A percentile compares a stretch with the other conserved stretches of the same genome.
phyloP scores from a whole-genome alignment of 2,329 filamentous ascomycete species.

The Cercospora sp. region DNA sequence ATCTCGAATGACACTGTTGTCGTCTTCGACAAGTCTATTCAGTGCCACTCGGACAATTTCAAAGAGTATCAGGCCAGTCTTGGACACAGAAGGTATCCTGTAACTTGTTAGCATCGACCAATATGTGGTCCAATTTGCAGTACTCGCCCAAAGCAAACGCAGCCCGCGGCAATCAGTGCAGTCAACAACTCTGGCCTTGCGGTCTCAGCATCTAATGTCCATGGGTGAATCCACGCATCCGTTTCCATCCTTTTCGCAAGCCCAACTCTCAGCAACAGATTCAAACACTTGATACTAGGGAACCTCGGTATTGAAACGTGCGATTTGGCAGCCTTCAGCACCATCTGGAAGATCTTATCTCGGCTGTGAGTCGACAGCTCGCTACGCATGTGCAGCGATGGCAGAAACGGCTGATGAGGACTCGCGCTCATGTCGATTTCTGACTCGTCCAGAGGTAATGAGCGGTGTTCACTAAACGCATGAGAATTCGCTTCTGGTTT shows the following conservation, averaged over 20 bases:
- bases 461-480: slow-evolving; percentile 37
- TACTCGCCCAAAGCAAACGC: slow-evolving; percentile 35
- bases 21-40: slow-evolving; percentile 33
- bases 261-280: slow-evolving; percentile 38
- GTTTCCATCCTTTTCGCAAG: slow-evolving; percentile 39
- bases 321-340: slow-evolving; percentile 35
- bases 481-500: slow-evolving; percentile 35
- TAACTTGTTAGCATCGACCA: not conserved
- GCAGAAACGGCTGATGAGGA: slow-evolving; percentile 35
- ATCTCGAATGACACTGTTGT: slow-evolving; percentile 36
- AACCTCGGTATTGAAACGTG: slow-evolving; percentile 37
- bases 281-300: slow-evolving; percentile 36
- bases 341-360: slow-evolving; percentile 38
- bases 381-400: slow-evolving; percentile 33
- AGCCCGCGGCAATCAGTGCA: slow-evolving; percentile 38
- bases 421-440: slow-evolving; percentile 36
- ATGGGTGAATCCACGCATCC: slow-evolving; percentile 41
- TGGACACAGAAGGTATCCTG: slow-evolving; percentile 34
- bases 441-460: slow-evolving; percentile 33
- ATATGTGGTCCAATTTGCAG: not conserved
- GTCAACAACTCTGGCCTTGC: slow-evolving; percentile 34
- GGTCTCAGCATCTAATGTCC: slow-evolving; percentile 34
- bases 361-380: slow-evolving; percentile 29
- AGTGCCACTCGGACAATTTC: slow-evolving; percentile 39
- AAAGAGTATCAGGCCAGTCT: slow-evolving; percentile 36